Percentiles rank a stretch among this genome's conserved stretches.
phyloP scores from a whole-genome alignment of 1,284 basidiomycete genomes.

The Takashimella tepidaria region DNA sequence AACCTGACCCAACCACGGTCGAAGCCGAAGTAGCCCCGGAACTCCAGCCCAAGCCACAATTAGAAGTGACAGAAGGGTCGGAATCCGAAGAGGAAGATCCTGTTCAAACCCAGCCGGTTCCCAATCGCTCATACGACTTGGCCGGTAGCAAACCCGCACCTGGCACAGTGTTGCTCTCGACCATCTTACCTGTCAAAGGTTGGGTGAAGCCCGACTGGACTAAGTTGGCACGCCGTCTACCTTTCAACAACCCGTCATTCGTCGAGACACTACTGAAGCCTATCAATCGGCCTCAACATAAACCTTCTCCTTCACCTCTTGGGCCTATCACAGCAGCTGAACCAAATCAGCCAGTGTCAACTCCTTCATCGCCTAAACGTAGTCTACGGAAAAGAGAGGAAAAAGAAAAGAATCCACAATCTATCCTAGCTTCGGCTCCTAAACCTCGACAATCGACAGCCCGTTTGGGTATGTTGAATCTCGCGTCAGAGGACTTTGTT shows the following conservation, averaged over 20 bases:
- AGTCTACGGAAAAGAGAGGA: background rate
- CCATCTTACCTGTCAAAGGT: constrained; percentile 21
- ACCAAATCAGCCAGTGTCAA: background rate
- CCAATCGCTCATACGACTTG: constrained; percentile 3
- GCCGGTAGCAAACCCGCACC: constrained; percentile 23
- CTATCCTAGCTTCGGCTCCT: background rate
- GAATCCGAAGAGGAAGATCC: background rate
- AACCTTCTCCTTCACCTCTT: background rate
- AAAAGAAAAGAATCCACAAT: background rate
- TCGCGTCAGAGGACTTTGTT: constrained; percentile 29
- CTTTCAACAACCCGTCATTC: constrained; percentile 32
- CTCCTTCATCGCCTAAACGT: constrained; percentile 1
- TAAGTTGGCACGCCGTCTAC: constrained; percentile 22
- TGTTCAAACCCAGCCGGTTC: background rate
- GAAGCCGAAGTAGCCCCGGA: background rate
- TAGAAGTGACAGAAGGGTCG: too few species aligned
- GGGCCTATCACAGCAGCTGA: background rate
- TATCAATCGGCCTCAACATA: too few species aligned
- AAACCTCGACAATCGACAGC: background rate
- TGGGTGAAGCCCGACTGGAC: constrained; percentile 36
- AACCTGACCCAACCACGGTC: constrained; percentile 6
- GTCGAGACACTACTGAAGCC: constrained; percentile 9
- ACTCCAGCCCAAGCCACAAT: too few species aligned
- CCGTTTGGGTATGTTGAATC: constrained; percentile 26
- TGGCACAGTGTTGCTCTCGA: constrained; percentile 38